A percentile compares a stretch with the other conserved stretches of the same genome.
Evolutionary conservation across 805 yeast species (phyloP).

Genomic region (Starmerella powellii): DNA sequence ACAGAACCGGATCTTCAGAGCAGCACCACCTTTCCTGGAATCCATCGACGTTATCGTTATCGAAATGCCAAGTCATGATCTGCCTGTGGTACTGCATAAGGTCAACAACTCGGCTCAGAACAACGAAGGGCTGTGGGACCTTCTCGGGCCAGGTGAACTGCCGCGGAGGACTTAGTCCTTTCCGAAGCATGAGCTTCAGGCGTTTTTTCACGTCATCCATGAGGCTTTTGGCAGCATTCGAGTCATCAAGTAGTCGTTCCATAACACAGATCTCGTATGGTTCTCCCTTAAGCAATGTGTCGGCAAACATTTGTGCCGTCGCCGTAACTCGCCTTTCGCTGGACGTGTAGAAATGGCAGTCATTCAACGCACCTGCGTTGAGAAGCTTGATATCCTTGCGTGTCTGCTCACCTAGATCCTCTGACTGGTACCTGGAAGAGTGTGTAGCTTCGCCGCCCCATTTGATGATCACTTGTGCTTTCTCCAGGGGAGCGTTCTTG

Average conservation of each 20-base stretch:
- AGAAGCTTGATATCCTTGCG: slow-evolving; percentile 81
- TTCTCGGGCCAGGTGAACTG: slow-evolving; percentile 98
- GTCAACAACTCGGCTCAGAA: slow-evolving; percentile 86
- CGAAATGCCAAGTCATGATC: slow-evolving; percentile 72
- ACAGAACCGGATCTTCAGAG: slow-evolving; percentile 81
- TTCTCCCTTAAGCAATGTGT: slow-evolving; percentile 62
- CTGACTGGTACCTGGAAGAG: slow-evolving; percentile 87
- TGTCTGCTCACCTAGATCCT: slow-evolving; percentile 89
- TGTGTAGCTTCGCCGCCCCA: slow-evolving; percentile 99
- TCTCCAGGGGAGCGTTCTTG: slow-evolving; percentile 57
- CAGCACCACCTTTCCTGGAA: slow-evolving; percentile 90
- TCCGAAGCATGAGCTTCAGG: slow-evolving; percentile 82
- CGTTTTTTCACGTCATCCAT: slow-evolving; percentile 98
- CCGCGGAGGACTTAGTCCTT: slow-evolving; percentile 93
- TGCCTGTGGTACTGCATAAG: slow-evolving; percentile 83
- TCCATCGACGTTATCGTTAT: slow-evolving; percentile 46
- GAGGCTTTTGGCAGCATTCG: slow-evolving; percentile 93
- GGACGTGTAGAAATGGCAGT: slow-evolving; percentile 77
- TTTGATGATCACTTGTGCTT: slow-evolving; percentile 87
- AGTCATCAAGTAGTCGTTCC: slow-evolving; percentile 86
- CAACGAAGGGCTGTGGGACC: slow-evolving; percentile 94
- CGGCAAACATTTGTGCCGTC: slow-evolving; percentile 77
- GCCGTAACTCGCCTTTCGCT: slow-evolving; percentile 92
- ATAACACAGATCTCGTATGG: slow-evolving; percentile 71
- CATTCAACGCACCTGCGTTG: slow-evolving; percentile 71